A percentile compares a stretch with the other conserved stretches of the same genome.
These are phyloP conservation scores for Aureobasidium melanogenum DNA, from an alignment of 2,329 filamentous ascomycete species.

Conservation along the genomic window DNA sequence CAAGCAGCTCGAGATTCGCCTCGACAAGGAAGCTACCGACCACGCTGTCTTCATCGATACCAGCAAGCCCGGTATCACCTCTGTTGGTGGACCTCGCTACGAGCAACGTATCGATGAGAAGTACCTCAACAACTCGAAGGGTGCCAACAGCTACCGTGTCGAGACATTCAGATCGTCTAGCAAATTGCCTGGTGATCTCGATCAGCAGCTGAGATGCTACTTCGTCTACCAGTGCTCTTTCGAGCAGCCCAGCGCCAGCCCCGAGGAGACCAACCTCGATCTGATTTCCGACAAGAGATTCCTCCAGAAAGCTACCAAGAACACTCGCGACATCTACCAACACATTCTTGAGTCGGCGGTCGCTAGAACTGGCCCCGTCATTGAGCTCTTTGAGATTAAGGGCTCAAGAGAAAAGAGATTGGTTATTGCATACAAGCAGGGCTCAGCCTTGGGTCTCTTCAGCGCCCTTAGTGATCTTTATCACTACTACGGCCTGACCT, in stretches of 20 bases:
- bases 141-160: constrained; percentile 73
- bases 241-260: constrained; percentile 60
- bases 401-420: constrained; percentile 85
- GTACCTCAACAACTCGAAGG: constrained; percentile 73
- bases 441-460: constrained; percentile 87
- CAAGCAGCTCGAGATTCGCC: constrained; percentile 84
- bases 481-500: constrained; percentile 97
- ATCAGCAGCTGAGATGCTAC: constrained; percentile 88
- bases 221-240: constrained; percentile 98
- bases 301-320: constrained; percentile 87
- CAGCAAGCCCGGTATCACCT: constrained; percentile 75
- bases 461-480: constrained; percentile 92
- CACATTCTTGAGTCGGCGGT: constrained; percentile 85
- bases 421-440: constrained; percentile 88
- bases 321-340: constrained; percentile 93
- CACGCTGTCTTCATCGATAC: constrained; percentile 99
- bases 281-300: constrained; percentile 90
- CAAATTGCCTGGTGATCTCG: constrained; percentile 62
- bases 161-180: constrained; percentile 94
- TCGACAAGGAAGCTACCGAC: constrained; percentile 90
- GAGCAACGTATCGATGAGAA: constrained; percentile 91
- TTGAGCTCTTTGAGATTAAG: constrained; percentile 95
- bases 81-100: constrained; percentile 74
- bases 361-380: constrained; percentile 79
- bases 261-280: constrained; percentile 79